phyloP scores from a whole-genome alignment of 495 filamentous ascomycete species.

The Penicillium manginii region DNA sequence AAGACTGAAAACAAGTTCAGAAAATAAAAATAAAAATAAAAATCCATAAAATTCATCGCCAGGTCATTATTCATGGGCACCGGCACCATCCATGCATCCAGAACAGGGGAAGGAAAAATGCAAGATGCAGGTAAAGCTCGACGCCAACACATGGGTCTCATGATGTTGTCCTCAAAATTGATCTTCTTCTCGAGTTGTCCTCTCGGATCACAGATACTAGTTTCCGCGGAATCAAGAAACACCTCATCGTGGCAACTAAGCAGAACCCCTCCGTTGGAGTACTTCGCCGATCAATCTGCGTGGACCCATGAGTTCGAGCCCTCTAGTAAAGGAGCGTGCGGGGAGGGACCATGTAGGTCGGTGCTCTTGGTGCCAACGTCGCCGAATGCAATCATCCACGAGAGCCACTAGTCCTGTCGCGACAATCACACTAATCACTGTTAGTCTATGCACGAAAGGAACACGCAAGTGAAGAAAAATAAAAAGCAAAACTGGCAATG shows the following conservation, averaged over 20 bases:
- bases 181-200: background rate
- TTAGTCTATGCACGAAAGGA: background rate
- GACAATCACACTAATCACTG: conserved; percentile 71
- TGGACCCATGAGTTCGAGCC: conserved; percentile 68
- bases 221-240: background rate
- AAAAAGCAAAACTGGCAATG: conserved; percentile 1
- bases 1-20: background rate
- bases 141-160: conserved; percentile 15
- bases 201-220: background rate
- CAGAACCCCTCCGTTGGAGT: conserved; percentile 62
- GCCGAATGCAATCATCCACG: conserved; percentile 89
- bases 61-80: background rate
- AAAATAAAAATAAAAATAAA: background rate
- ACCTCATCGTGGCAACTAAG: conserved; percentile 21
- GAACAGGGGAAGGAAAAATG: background rate
- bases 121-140: background rate
- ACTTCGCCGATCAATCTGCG: conserved; percentile 78
- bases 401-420: conserved; percentile 88
- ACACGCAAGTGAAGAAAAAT: background rate
- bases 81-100: background rate
- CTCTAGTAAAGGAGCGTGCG: conserved; percentile 60
- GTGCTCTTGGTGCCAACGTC: conserved; percentile 72
- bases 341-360: conserved; percentile 57
- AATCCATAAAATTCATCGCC: background rate
- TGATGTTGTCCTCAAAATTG: conserved; percentile 5